Evolutionary conservation across 345 rosid species (phyloP).

Genomic region (Rhizophora mangle): DNA sequence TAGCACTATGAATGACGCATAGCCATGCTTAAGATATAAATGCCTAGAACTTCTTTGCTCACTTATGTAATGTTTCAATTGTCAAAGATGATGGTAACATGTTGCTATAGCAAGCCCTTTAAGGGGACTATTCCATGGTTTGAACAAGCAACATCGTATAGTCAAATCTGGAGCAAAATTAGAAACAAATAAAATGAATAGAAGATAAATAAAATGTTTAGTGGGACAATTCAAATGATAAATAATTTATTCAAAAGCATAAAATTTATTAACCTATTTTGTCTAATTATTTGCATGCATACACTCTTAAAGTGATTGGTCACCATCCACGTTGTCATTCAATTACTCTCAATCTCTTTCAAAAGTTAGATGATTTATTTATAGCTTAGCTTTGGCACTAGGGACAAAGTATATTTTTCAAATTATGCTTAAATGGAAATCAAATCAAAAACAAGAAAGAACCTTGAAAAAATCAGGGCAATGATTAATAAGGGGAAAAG

Average conservation of each 20-base stretch:
- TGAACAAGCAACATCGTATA: constrained; percentile 67
- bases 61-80: constrained; percentile 90
- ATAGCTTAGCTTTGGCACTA: too few relatives aligned
- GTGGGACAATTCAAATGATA: neutral
- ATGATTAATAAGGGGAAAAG: too few relatives aligned
- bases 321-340: too few relatives aligned
- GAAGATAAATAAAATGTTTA: neutral
- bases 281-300: too few relatives aligned
- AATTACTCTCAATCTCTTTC: too few relatives aligned
- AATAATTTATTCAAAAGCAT: neutral
- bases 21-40: neutral
- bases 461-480: too few relatives aligned
- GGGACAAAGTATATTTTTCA: too few relatives aligned
- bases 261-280: neutral
- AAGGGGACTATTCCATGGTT: constrained; percentile 28
- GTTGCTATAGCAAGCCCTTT: constrained; percentile 81
- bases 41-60: constrained; percentile 9
- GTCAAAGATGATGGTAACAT: constrained; percentile 98
- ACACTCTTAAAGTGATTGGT: too few relatives aligned
- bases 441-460: too few relatives aligned
- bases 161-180: constrained; percentile 59
- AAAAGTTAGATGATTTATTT: too few relatives aligned
- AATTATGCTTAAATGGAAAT: too few relatives aligned
- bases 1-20: constrained; percentile 3
- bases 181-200: neutral